A percentile compares a stretch with the other conserved stretches of the same genome.
phyloP scores from a whole-genome alignment of 2,329 filamentous ascomycete species.

The Eutypella sp. region DNA sequence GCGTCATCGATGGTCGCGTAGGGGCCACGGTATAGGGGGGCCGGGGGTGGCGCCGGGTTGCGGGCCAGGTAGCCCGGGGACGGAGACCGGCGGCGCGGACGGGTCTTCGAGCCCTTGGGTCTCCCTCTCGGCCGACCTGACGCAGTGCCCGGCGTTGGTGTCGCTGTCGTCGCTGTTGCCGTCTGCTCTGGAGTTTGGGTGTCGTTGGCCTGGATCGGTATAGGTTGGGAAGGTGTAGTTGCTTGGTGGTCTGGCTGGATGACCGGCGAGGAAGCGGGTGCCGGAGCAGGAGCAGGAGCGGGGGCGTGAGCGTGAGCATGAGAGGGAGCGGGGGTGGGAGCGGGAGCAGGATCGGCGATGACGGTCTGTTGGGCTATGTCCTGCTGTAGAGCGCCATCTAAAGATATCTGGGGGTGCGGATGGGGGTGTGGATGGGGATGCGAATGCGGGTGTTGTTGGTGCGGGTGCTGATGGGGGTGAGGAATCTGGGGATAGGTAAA shows the following conservation, averaged over 20 bases:
- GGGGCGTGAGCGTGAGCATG: no score
- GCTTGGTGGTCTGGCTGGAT: neutral
- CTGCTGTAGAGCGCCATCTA: slow-evolving; percentile 1
- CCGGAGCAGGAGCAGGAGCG: no score
- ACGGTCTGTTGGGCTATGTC: slow-evolving; percentile 4
- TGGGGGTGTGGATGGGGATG: slow-evolving; percentile 2
- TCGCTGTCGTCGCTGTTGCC: neutral
- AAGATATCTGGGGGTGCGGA: neutral
- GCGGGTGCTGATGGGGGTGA: neutral
- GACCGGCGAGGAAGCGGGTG: neutral
- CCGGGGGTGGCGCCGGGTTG: slow-evolving; percentile 5
- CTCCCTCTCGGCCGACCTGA: neutral
- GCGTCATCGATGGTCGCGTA: slow-evolving; percentile 24
- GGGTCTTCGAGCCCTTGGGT: neutral
- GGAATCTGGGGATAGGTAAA: neutral
- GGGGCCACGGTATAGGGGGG: slow-evolving; percentile 18
- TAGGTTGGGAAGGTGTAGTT: neutral
- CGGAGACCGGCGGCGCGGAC: slow-evolving; percentile 3
- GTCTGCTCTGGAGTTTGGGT: neutral
- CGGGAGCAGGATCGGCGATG: no score
- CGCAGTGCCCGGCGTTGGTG: neutral
- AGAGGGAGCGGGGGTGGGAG: no score
- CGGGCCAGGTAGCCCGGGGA: neutral
- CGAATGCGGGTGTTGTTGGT: slow-evolving; percentile 6
- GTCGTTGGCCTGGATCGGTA: neutral